Percentiles rank a stretch among this genome's conserved stretches.
Evolutionary conservation across 345 rosid species (phyloP).

Genomic region (Barbarea vulgaris): DNA sequence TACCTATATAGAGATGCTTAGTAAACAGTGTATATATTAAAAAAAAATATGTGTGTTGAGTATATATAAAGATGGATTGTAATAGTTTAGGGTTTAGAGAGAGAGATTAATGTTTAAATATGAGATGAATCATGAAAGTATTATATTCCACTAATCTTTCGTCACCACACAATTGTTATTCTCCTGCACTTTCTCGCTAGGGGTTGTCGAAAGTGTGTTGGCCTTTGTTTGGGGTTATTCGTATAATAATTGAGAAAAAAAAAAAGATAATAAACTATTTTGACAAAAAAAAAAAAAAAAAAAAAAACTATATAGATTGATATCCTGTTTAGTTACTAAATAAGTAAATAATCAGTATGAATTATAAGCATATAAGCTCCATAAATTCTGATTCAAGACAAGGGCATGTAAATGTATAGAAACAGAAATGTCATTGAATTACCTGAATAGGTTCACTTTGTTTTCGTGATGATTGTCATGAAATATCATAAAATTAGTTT

Average conservation of each 20-base stretch:
- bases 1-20: conserved; percentile 26
- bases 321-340: not conserved
- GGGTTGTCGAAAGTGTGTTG: conserved; percentile 18
- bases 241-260: conserved; percentile 8
- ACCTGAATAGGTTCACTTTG: not conserved
- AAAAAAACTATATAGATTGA: too few relatives aligned
- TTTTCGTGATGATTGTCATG: too few relatives aligned
- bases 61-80: not conserved
- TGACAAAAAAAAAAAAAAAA: too few relatives aligned
- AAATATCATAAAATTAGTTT: too few relatives aligned
- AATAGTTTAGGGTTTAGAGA: conserved; percentile 14
- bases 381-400: not conserved
- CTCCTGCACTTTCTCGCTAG: conserved; percentile 16
- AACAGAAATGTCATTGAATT: not conserved
- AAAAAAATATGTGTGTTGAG: not conserved
- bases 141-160: conserved; percentile 2
- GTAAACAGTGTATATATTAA: not conserved
- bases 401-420: not conserved
- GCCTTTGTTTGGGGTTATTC: conserved; percentile 21
- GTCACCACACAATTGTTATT: conserved; percentile 6
- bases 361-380: not conserved
- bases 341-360: not conserved
- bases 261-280: not conserved
- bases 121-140: not conserved
- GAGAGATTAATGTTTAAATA: conserved; percentile 24